phyloP scores from a whole-genome alignment of 345 rosid species.

The Carallia pectinifolia region DNA sequence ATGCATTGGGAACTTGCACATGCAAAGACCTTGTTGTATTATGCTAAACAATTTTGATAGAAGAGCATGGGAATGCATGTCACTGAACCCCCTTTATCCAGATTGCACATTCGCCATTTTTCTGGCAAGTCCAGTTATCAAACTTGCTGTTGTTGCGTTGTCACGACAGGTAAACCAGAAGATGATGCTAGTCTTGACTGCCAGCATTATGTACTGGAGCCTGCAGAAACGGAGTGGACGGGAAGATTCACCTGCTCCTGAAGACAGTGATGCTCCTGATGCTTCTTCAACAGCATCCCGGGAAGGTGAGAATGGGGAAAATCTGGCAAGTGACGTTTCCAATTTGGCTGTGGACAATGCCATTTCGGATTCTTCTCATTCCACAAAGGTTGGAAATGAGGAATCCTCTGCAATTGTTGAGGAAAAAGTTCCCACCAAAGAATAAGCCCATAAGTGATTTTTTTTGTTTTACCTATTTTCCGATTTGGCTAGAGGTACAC shows the following conservation, averaged over 20 bases:
- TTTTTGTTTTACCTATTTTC: neutral
- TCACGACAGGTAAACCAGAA: slow-evolving; percentile 82
- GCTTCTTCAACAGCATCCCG: slow-evolving; percentile 20
- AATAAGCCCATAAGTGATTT: slow-evolving; percentile 15
- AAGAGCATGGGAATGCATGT: neutral
- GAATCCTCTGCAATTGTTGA: slow-evolving; percentile 12
- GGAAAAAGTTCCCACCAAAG: slow-evolving; percentile 8
- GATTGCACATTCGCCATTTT: neutral
- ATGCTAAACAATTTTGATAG: neutral
- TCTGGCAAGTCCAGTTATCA: neutral
- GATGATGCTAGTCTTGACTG: slow-evolving; percentile 87
- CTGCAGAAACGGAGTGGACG: slow-evolving; percentile 52
- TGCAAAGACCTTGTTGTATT: too few relatives aligned
- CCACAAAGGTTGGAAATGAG: slow-evolving; percentile 11
- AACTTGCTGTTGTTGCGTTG: neutral
- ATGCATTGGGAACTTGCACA: neutral
- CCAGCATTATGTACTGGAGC: slow-evolving; percentile 98
- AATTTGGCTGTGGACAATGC: slow-evolving; percentile 29
- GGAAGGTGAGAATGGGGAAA: slow-evolving; percentile 26
- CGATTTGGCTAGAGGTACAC: neutral
- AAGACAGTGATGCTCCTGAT: slow-evolving; percentile 21
- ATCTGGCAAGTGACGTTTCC: slow-evolving; percentile 31
- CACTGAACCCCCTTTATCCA: neutral
- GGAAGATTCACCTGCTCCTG: slow-evolving; percentile 33
- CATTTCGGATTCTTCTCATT: slow-evolving; percentile 11